Conservation (phyloP, 2,329 filamentous ascomycete genomes). For the Didymella keratinophila region DNA sequence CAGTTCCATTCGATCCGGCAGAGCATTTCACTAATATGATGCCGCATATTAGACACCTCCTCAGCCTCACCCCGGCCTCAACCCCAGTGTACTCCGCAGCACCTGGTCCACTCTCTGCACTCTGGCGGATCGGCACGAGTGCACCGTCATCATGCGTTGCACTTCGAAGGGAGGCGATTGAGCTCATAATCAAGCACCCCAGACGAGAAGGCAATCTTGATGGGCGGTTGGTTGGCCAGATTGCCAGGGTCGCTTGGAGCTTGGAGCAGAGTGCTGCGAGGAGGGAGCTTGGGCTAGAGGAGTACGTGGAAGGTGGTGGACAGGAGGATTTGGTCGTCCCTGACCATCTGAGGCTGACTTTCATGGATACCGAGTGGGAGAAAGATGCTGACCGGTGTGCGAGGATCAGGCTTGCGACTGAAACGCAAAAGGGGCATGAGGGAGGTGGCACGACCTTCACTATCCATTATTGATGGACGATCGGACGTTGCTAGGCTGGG, state of each 20-base stretch:
- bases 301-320: slow-evolving; percentile 16
- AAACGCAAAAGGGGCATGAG: slow-evolving; percentile 21
- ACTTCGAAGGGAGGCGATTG: slow-evolving; percentile 37
- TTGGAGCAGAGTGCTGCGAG: slow-evolving; percentile 39
- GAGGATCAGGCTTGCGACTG: slow-evolving; percentile 32
- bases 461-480: not conserved
- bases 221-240: slow-evolving; percentile 67
- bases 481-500: not conserved
- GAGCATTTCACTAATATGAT: slow-evolving; percentile 29
- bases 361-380: slow-evolving; percentile 31
- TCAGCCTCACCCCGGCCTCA: slow-evolving; percentile 7
- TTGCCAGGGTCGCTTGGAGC: slow-evolving; percentile 36
- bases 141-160: slow-evolving; percentile 29
- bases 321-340: slow-evolving; percentile 29
- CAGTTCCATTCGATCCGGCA: slow-evolving; percentile 27
- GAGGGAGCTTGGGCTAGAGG: slow-evolving; percentile 20
- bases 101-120: slow-evolving; percentile 33
- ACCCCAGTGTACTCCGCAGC: slow-evolving; percentile 39
- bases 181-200: slow-evolving; percentile 38
- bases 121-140: slow-evolving; percentile 39
- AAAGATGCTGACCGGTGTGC: slow-evolving; percentile 27
- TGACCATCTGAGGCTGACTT: slow-evolving; percentile 30
- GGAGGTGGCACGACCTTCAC: slow-evolving; percentile 25
- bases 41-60: slow-evolving; percentile 24
- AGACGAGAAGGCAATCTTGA: slow-evolving; percentile 60